These are phyloP conservation scores for Trichoderma parareesei DNA, from an alignment of 495 filamentous ascomycete species.

Conservation along the genomic window DNA sequence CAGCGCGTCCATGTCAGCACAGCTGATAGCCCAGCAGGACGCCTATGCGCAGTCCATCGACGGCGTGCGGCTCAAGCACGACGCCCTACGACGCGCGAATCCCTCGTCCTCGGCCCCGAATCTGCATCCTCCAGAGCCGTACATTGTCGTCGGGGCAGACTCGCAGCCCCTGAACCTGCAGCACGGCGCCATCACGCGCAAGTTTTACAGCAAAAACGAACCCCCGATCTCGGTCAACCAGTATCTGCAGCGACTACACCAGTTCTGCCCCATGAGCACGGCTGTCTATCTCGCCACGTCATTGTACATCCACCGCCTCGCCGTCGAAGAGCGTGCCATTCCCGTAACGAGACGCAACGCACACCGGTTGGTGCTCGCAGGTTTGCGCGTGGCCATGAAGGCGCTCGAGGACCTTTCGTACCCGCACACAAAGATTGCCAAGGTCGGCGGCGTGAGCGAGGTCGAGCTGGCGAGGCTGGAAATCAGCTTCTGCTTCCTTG, in stretches of 20 bases:
- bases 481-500: conserved; percentile 83
- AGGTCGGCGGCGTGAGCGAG: conserved; percentile 81
- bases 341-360: conserved; percentile 73
- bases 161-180: conserved; percentile 59
- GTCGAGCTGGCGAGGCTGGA: conserved; percentile 73
- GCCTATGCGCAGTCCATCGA: conserved; percentile 28
- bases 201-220: conserved; percentile 83
- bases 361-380: conserved; percentile 79
- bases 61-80: conserved; percentile 34
- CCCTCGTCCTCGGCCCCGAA: conserved; percentile 14
- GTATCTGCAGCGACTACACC: conserved; percentile 79
- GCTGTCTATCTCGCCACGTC: conserved; percentile 90
- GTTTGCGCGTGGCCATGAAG: conserved; percentile 82
- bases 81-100: conserved; percentile 14
- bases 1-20: conserved; percentile 8
- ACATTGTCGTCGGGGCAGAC: conserved; percentile 50
- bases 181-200: conserved; percentile 71
- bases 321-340: conserved; percentile 62
- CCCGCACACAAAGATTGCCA: conserved; percentile 71
- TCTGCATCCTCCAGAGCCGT: conserved; percentile 25
- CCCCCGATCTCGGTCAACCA: conserved; percentile 75
- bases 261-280: conserved; percentile 91
- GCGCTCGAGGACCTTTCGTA: conserved; percentile 85
- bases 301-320: conserved; percentile 77
- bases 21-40: conserved; percentile 8